Evolutionary conservation across 1,284 basidiomycete species (phyloP), one percentile per base, ranked within the genome.

Genomic region (Porphyrellus sp.): DNA sequence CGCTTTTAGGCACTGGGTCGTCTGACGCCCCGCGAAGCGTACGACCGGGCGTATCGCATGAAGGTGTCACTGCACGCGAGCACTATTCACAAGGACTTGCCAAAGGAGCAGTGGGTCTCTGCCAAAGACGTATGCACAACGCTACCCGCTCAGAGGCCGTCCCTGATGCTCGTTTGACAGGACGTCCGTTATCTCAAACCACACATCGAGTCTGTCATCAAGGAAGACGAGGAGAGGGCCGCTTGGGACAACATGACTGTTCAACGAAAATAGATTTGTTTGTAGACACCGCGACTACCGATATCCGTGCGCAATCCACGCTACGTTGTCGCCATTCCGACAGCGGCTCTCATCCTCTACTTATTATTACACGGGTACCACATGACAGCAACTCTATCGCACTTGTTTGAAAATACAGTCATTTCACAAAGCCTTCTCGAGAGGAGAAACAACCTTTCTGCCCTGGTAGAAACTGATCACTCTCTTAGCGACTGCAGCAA

Each of bases 31-130:
- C 79, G 81, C 47, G 87, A 98, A 76, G 69, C 77, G 28, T 98
- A 96, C 74, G 95, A 98, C 81, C 91, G 96, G 57, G 85, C 84
- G 52, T 98, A 78, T 83, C 91, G 97, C 61, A 78, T 97, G 71
- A 91, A 93, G 69, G 78, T 86, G 44, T 93, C 94, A 33, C 35
- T 70, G 16, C 66, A 68, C 34, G 89, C 94, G 60, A 89, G 86
- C 55, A 79, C 95, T 54, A 72, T 91, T 47, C 95, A 98, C 75
- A 81, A 83, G 51, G 79, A 86, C 34, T 80, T 98, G 20, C 85
- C 93, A 59, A 92, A 93, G 73, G 86, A 87, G 34, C 77, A 95
- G 70, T 97, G 93, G 94, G 75, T 82, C 49, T 82, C 80, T 58
- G 74, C 82, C 8, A 81, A 84, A 61, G 86, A 98, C 74, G 95